Conservation (phyloP, 257 asterid genomes). For the Gentiana straminea region DNA sequence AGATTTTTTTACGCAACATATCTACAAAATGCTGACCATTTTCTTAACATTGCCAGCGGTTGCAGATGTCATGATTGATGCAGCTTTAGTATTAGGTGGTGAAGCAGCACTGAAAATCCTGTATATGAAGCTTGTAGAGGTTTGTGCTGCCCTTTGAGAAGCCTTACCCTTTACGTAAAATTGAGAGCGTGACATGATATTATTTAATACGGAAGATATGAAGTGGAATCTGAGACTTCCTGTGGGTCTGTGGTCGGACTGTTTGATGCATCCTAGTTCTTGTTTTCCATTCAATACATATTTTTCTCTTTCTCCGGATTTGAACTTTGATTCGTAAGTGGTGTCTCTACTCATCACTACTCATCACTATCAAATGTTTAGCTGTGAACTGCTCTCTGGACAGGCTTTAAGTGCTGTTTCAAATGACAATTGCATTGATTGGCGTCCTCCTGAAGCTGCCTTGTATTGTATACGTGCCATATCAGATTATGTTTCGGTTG, state of each 20-base stretch:
- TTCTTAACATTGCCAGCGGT: slow-evolving; percentile 65
- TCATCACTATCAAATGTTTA: neutral
- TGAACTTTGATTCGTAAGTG: neutral
- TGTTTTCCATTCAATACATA: neutral
- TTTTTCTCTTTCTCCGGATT: neutral
- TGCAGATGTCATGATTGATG: slow-evolving; percentile 93
- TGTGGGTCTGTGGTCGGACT: neutral
- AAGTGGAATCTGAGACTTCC: neutral
- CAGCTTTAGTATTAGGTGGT: slow-evolving; percentile 91
- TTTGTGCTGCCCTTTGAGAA: slow-evolving; percentile 19
- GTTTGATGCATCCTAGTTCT: neutral
- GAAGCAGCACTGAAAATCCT: slow-evolving; percentile 78
- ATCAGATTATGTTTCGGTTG: slow-evolving; percentile 70
- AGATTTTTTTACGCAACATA: neutral
- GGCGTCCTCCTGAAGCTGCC: slow-evolving; percentile 98
- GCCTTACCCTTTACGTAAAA: slow-evolving; percentile 9
- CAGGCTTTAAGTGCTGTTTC: slow-evolving; percentile 57
- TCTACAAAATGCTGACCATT: slow-evolving; percentile 14
- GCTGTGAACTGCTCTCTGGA: slow-evolving; percentile 9
- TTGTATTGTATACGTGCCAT: slow-evolving; percentile 83
- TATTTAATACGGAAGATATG: neutral
- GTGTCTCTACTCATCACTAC: neutral
- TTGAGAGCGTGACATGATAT: slow-evolving; percentile 1
- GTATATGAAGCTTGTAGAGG: slow-evolving; percentile 88
- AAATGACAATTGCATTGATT: slow-evolving; percentile 43